phyloP scores from a whole-genome alignment of 306 rosid genomes.

The Senna siamea region DNA sequence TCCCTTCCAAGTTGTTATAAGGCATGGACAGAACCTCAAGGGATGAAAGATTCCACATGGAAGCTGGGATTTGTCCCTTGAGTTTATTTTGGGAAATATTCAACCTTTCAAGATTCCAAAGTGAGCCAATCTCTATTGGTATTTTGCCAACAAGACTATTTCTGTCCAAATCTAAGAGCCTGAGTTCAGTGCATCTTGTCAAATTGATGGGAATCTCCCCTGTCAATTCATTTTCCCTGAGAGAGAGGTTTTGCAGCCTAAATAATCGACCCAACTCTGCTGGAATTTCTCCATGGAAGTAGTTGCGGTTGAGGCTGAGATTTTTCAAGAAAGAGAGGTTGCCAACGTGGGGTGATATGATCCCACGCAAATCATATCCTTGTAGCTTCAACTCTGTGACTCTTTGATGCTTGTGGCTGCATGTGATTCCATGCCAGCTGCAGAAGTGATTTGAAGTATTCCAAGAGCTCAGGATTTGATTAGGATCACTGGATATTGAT shows the following conservation, averaged over 20 bases:
- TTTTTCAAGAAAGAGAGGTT: slow-evolving; percentile 3
- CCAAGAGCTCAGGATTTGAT: not conserved
- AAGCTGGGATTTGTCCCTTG: slow-evolving; percentile 28
- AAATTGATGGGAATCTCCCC: not conserved
- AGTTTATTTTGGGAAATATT: rapidly evolving
- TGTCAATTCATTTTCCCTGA: not conserved
- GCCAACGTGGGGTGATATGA: slow-evolving; percentile 8
- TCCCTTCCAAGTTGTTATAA: slow-evolving; percentile 3
- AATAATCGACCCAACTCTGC: not conserved
- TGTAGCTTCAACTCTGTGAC: not conserved
- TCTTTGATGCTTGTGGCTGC: not conserved
- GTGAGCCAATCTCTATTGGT: slow-evolving; percentile 16
- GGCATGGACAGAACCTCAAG: not conserved
- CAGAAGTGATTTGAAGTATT: slow-evolving; percentile 4
- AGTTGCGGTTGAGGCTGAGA: not conserved
- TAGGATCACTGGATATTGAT: not conserved
- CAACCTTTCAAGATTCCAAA: not conserved
- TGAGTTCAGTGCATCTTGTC: not conserved
- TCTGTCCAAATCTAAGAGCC: not conserved
- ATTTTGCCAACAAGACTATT: slow-evolving; percentile 18
- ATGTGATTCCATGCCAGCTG: not conserved
- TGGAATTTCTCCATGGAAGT: slow-evolving; percentile 17
- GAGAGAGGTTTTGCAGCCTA: not conserved
- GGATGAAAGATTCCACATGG: slow-evolving; percentile 32
- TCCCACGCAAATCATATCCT: not conserved